Percentiles rank a stretch among this genome's conserved stretches.
These are phyloP conservation scores for Lichtheimia ramosa DNA, from an alignment of 371 early-diverging fungal genomes.

Conservation along the genomic window DNA sequence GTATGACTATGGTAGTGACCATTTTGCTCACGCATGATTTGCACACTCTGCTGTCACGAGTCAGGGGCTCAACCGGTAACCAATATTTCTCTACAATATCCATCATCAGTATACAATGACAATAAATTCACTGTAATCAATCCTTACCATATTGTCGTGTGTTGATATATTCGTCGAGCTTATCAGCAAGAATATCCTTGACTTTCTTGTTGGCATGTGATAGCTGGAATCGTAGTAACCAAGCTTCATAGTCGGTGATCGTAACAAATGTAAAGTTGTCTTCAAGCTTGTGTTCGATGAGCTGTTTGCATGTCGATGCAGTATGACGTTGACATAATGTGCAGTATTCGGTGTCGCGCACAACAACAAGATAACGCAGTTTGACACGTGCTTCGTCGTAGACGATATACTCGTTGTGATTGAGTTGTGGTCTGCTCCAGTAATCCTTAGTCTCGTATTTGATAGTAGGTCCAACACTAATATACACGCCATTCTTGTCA, in stretches of 20 bases:
- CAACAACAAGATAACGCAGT: conserved; percentile 53
- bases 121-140: not conserved
- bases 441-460: not conserved
- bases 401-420: conserved; percentile 61
- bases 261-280: conserved; percentile 10
- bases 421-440: conserved; percentile 12
- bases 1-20: not conserved
- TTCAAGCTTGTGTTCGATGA: conserved; percentile 14
- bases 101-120: not conserved
- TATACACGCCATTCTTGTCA: conserved; percentile 33
- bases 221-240: conserved; percentile 24
- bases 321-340: conserved; percentile 29
- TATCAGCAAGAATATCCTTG: conserved; percentile 25
- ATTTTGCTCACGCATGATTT: not conserved
- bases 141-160: conserved; percentile 33
- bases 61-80: not conserved
- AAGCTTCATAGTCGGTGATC: conserved; percentile 29
- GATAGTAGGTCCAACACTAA: conserved; percentile 44
- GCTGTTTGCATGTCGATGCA: too few relatives aligned
- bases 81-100: not conserved
- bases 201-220: conserved; percentile 12
- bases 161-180: conserved; percentile 17
- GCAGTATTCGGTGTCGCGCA: conserved; percentile 43
- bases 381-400: conserved; percentile 52
- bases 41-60: not conserved